These are phyloP conservation scores for Thymus quinquecostatus DNA, from an alignment of 257 asterid genomes.

Conservation along the genomic window DNA sequence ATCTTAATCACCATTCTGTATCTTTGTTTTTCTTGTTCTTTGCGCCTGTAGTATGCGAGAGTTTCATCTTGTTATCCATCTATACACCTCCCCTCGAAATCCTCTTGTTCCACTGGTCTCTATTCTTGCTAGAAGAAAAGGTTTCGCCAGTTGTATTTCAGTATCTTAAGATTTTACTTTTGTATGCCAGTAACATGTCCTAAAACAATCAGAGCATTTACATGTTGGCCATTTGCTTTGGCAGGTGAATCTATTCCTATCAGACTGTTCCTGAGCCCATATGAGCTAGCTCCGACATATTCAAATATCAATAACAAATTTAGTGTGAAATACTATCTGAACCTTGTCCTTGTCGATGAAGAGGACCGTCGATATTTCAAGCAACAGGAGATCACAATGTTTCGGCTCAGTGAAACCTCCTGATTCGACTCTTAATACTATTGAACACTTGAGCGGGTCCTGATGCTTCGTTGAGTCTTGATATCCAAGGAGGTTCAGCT, in stretches of 20 bases:
- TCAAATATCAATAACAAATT: conserved; percentile 94
- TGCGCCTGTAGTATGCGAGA: neutral
- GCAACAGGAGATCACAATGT: conserved; percentile 93
- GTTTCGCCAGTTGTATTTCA: neutral
- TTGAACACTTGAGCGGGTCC: conserved; percentile 21
- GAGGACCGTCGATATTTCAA: conserved; percentile 97
- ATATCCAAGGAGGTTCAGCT: neutral
- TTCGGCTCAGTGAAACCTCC: conserved; percentile 73
- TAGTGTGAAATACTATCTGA: conserved; percentile 87
- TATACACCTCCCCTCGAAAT: no score
- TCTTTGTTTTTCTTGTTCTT: neutral
- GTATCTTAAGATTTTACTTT: neutral
- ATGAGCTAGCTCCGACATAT: conserved; percentile 91
- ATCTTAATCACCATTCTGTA: conserved; percentile 18
- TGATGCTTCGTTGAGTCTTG: conserved; percentile 26
- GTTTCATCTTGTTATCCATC: neutral
- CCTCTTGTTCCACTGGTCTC: neutral
- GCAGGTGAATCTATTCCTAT: conserved; percentile 98
- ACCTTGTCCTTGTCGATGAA: conserved; percentile 96
- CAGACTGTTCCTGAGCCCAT: conserved; percentile 94
- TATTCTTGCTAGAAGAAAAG: neutral
- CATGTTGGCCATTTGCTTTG: conserved; percentile 14
- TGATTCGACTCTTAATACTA: conserved; percentile 30
- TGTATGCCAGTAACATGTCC: neutral
- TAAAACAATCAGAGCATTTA: neutral